Evolutionary conservation across 2,329 filamentous ascomycete species (phyloP), one percentile per base, ranked within the genome.

Genomic region (Ophiostoma quercus): DNA sequence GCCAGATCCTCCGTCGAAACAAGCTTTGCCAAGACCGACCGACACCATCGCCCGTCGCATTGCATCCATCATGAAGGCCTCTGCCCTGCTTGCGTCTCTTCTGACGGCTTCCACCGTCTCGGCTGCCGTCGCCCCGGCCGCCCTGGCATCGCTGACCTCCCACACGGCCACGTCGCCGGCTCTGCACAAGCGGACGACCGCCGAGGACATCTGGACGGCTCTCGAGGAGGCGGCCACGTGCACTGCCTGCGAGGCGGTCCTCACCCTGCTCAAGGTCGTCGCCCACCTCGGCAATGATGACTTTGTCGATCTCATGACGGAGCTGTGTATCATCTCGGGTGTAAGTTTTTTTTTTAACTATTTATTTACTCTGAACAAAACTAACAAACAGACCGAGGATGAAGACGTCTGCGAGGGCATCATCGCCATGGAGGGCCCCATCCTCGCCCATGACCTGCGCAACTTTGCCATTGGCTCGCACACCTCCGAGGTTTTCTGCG

Each of bases 181-280:
- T 25, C 51, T 57, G n/a, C 51, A 57, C 6, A 25, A 57, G 51
- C 51, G 51, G 11, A 57, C n/a, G 2, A 57, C 47, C 16, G 47
- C 47, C 47, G 47, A 51, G 47, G 51, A 57, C 1, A 22, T 57
- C 51, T 57, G 51, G 51, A 12, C 8, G 51, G 51, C 51, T 12
- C 51, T 57, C 51, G 51, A 57, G 47, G 22, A 57, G 51, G n/a
- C 51, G 3, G 22, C 51, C 2, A 57, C 57, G 5, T 62, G 57
- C 57, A 62, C 57, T 62, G 57, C 57, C 51, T 57, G 57, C 57
- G 57, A 62, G 57, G 25, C 57, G 6, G 57, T 62, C 57, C 25
- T 62, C 8, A 34, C 57, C 14, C 57, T 62, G 25, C 54, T 60
- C 54, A 60, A 60, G 54, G 22, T 16, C 54, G 25, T 60, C 25